Conservation (phyloP, 305 asterid genomes). For the Solanum hybrid region DNA sequence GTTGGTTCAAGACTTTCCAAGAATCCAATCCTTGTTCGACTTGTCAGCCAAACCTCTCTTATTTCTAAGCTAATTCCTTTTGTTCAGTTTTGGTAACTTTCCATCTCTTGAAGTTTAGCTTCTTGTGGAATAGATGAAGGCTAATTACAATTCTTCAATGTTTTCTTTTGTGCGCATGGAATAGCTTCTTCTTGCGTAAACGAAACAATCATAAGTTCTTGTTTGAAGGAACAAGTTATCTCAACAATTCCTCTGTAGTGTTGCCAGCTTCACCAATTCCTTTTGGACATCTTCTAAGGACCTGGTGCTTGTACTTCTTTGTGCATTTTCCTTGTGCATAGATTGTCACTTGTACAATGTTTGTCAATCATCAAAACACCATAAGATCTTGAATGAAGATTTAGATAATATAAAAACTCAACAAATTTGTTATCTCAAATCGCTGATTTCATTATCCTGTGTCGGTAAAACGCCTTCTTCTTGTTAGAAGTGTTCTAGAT, state of each 20-base stretch:
- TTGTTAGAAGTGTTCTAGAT: conserved; percentile 47
- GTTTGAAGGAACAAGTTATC: not conserved
- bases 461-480: conserved; percentile 54
- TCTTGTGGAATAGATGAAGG: not conserved
- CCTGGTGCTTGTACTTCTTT: not conserved
- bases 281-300: not conserved
- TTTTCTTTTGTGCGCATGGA: not conserved
- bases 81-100: not conserved
- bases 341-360: not conserved
- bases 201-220: not conserved
- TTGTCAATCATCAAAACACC: not conserved
- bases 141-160: not conserved
- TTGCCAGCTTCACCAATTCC: not conserved
- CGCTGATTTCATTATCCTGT: conserved; percentile 48
- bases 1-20: not conserved
- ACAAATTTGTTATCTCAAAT: conserved; percentile 15
- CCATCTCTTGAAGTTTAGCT: not conserved
- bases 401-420: not conserved
- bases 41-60: not conserved
- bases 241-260: not conserved
- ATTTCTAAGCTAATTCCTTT: not conserved
- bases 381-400: not conserved
- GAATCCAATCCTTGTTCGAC: not conserved
- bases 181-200: not conserved
- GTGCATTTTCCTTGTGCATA: not conserved